phyloP scores from a whole-genome alignment of 148 eudicot genomes.

The Polygonum maritimum region DNA sequence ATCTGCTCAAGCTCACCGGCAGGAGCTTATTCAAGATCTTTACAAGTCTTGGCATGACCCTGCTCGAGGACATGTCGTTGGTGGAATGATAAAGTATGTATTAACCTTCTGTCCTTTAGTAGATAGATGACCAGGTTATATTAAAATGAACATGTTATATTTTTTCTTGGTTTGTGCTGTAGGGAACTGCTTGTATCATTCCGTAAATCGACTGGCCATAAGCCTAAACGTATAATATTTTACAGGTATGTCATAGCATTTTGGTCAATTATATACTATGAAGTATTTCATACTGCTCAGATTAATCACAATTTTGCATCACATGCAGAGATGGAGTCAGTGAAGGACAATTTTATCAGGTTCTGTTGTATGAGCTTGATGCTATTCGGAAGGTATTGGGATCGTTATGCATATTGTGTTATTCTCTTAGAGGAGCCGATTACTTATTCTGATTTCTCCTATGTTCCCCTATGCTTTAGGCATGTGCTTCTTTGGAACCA shows the following conservation, averaged over 20 bases:
- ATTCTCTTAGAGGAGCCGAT: too few species aligned
- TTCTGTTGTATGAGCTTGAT: slow-evolving; percentile 66
- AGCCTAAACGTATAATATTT: slow-evolving; percentile 74
- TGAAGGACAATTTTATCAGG: slow-evolving; percentile 85
- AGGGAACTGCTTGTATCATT: slow-evolving; percentile 84
- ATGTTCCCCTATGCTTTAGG: slow-evolving; percentile 21
- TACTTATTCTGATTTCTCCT: too few species aligned
- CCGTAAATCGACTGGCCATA: slow-evolving; percentile 57
- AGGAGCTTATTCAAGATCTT: slow-evolving; percentile 67
- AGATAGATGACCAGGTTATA: too few species aligned
- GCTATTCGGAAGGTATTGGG: slow-evolving; percentile 58
- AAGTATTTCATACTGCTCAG: background rate
- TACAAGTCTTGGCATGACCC: slow-evolving; percentile 65
- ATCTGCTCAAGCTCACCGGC: slow-evolving; percentile 75
- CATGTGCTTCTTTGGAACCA: slow-evolving; percentile 79
- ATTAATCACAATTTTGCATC: background rate
- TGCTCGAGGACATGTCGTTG: slow-evolving; percentile 37
- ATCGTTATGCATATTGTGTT: background rate
- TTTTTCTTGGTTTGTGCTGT: background rate
- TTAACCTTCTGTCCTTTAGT: background rate
- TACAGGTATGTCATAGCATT: slow-evolving; percentile 43
- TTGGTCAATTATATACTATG: background rate
- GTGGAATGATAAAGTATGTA: slow-evolving; percentile 71
- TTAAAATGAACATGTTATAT: background rate
- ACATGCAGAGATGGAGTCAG: slow-evolving; percentile 74